These are phyloP conservation scores for Nitzschia putrida DNA, from an alignment of 108 stramenopile species.

Conservation along the genomic window DNA sequence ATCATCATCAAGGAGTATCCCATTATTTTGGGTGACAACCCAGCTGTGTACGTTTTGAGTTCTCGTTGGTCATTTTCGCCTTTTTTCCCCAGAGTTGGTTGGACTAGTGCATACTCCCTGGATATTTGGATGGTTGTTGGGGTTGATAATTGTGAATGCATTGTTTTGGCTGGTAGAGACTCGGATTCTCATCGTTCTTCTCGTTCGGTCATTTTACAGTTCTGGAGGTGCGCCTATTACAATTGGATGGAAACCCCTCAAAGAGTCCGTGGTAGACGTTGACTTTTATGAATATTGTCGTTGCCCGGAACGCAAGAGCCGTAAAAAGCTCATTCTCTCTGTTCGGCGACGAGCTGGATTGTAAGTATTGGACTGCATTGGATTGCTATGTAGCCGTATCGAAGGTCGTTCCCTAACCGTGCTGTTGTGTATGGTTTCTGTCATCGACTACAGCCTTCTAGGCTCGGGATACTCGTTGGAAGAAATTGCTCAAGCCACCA, in stretches of 20 bases:
- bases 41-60: constrained; percentile 22
- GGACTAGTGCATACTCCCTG: not conserved
- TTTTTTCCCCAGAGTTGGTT: not conserved
- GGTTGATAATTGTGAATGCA: too few relatives aligned
- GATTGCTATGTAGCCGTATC: not conserved
- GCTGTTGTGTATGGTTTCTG: not conserved
- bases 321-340: constrained; percentile 17
- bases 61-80: not conserved
- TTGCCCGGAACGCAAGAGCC: not conserved
- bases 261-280: constrained; percentile 18
- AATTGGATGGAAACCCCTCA: constrained; percentile 23
- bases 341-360: constrained; percentile 10
- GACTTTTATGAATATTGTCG: constrained; percentile 26
- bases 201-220: not conserved
- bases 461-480: constrained; percentile 32
- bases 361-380: constrained; percentile 17
- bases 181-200: not conserved
- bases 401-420: not conserved
- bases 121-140: not conserved
- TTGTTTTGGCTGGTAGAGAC: too few relatives aligned
- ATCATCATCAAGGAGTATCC: constrained; percentile 28
- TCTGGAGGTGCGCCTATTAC: constrained; percentile 28
- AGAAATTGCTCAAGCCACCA: constrained; percentile 29
- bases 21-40: constrained; percentile 30
- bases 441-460: constrained; percentile 11